These are phyloP conservation scores for Phaeosphaeria sp. DNA, from an alignment of 2,329 filamentous ascomycete genomes.

Conservation along the genomic window DNA sequence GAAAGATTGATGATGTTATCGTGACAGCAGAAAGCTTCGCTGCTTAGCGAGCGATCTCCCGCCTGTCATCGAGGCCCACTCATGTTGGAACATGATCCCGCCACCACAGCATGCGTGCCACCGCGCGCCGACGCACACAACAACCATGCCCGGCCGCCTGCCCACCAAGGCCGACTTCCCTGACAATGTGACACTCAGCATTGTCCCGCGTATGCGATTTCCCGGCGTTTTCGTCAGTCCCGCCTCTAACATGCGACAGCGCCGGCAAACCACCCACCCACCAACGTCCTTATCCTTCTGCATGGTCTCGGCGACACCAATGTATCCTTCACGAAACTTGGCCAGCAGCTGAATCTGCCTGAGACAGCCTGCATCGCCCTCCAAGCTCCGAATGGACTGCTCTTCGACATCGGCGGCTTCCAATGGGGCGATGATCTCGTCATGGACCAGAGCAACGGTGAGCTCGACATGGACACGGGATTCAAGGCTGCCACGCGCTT, in stretches of 20 bases:
- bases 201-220: slow-evolving; percentile 53
- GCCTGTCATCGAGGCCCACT: slow-evolving; percentile 9
- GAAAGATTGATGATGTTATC: background rate
- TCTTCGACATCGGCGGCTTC: slow-evolving; percentile 70
- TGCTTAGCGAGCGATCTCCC: slow-evolving; percentile 27
- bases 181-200: slow-evolving; percentile 47
- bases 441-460: slow-evolving; percentile 59
- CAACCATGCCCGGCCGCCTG: slow-evolving; percentile 51
- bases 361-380: slow-evolving; percentile 78
- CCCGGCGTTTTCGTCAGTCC: background rate
- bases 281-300: slow-evolving; percentile 79
- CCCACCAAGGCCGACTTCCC: slow-evolving; percentile 54
- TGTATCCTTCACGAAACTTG: slow-evolving; percentile 71
- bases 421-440: slow-evolving; percentile 68
- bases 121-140: slow-evolving; percentile 10
- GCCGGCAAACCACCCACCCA: slow-evolving; percentile 63
- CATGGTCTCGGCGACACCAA: slow-evolving; percentile 85
- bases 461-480: slow-evolving; percentile 62
- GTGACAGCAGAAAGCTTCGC: slow-evolving; percentile 14
- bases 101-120: slow-evolving; percentile 19
- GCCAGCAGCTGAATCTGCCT: slow-evolving; percentile 72
- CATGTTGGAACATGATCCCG: slow-evolving; percentile 17
- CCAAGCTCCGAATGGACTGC: slow-evolving; percentile 72
- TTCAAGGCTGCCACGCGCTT: slow-evolving; percentile 54
- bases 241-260: slow-evolving; percentile 30